Base-by-base conservation (phyloP, 176 grass and related monocot genomes). In the Panicum miliaceum region DNA sequence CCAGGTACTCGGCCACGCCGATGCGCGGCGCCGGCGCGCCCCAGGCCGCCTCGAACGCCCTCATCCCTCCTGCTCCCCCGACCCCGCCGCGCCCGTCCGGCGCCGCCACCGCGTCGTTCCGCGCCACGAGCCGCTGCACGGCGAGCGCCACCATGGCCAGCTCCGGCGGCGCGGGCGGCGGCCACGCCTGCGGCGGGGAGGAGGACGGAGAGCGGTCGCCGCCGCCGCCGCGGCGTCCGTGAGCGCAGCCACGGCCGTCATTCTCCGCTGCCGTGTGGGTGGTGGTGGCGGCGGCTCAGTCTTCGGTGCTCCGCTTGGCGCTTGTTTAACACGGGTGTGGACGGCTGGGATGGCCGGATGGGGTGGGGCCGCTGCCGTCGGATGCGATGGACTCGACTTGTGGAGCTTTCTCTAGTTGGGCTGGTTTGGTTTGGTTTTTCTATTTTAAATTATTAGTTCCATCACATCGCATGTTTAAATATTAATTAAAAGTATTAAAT, bases 1-100 rank as follows among this genome's bases (percentile, higher is more conserved):
- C 92, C 79, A 98, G 70, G 79, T 98, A 98, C 90, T 94, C 86
- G 70, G 61, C 65, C 80, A 95, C 73, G 48, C 84, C 76, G 81
- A 98, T 95, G 68, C 86, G 90, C 75, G 95, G 92, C 73, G 78
- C 7, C 13, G 93, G 81, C 13, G 75, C 25, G 19, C 76, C 73
- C 43, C 32, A 38, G 4, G 77, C 38, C 52, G 69, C 91, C 80
- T 86, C 81, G 89, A 95, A 95, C 81, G 87, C 89, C 83, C 71
- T 77, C 90, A 98, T 81, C 16, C 69, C 47, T 9, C 4, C 22
- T 2, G 48, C 12, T 1, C 26, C 13, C 10, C 7, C 73, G 2
- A 3, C 72, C 0, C 8, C 5, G n/a, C n/a, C n/a, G 5, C 34
- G 5, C 3, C 71, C 66, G 53, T 22, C 15, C 14, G 51, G n/a